Conservation (phyloP, 2,329 filamentous ascomycete genomes). For the Teratosphaeria nubilosa region DNA sequence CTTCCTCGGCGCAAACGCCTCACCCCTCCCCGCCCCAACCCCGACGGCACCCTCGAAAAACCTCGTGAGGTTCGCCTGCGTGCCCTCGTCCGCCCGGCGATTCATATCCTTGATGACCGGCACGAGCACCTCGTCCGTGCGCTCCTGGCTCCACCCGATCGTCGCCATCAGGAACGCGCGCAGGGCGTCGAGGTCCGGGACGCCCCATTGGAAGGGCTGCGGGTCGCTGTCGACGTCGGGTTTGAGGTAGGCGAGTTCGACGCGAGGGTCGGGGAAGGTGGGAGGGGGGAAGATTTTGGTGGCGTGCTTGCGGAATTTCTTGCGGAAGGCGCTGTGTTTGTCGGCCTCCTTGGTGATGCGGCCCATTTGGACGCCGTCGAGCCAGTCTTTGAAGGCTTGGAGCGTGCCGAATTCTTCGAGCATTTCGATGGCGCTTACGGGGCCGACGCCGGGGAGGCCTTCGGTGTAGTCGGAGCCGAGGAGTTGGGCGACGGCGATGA, state of each 20-base stretch:
- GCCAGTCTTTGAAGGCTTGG: constrained; percentile 77
- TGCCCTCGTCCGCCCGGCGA: constrained; percentile 73
- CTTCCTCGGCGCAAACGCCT: constrained; percentile 62
- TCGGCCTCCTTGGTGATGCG: constrained; percentile 51
- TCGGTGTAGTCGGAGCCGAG: constrained; percentile 93
- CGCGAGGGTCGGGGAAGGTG: constrained; percentile 66
- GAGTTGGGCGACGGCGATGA: constrained; percentile 83
- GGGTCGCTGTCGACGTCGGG: constrained; percentile 76
- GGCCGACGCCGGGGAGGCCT: constrained; percentile 79
- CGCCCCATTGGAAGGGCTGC: constrained; percentile 85
- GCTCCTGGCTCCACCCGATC: constrained; percentile 83
- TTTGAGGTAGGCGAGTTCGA: constrained; percentile 72
- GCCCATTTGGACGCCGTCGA: constrained; percentile 62
- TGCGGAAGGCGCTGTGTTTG: constrained; percentile 55
- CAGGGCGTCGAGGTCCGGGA: constrained; percentile 81
- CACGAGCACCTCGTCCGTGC: constrained; percentile 90
- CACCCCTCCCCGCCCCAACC: constrained; percentile 45
- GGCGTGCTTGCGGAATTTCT: constrained; percentile 76
- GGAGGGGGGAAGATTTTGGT: constrained; percentile 79
- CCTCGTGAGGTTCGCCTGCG: constrained; percentile 90
- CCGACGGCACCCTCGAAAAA: constrained; percentile 74
- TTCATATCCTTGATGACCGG: constrained; percentile 97
- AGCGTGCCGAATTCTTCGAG: constrained; percentile 78
- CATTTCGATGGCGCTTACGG: constrained; percentile 89
- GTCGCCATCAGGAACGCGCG: constrained; percentile 79